Conservation (phyloP, 228 moss, liverwort and hornwort genomes). For the Sphagnum fallax region DNA sequence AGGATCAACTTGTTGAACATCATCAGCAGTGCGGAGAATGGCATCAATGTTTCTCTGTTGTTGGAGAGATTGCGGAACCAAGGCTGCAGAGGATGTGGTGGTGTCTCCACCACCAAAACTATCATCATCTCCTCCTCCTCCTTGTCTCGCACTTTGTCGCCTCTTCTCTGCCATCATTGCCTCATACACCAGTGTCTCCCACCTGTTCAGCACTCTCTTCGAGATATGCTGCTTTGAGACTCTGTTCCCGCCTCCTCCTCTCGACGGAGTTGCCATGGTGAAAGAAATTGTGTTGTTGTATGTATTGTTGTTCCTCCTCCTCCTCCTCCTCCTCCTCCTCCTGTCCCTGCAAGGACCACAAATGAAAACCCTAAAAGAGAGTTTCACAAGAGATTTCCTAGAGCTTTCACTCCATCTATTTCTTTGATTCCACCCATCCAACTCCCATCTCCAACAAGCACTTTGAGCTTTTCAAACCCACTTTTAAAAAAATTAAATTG, state of each 20-base stretch:
- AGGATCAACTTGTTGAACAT: slow-evolving; percentile 53
- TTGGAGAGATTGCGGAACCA: slow-evolving; percentile 76
- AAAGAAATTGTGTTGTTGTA: too few relatives aligned
- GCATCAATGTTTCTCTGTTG: slow-evolving; percentile 76
- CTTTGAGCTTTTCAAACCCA: too few relatives aligned
- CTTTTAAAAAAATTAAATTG: too few relatives aligned
- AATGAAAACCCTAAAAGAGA: too few relatives aligned
- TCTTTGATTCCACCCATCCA: too few relatives aligned
- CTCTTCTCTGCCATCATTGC: slow-evolving; percentile 14
- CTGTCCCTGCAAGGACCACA: too few relatives aligned
- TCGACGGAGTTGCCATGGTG: slow-evolving; percentile 31
- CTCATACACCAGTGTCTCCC: slow-evolving; percentile 21
- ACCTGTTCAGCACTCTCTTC: slow-evolving; percentile 7
- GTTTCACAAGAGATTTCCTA: too few relatives aligned
- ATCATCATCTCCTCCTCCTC: slow-evolving; percentile 8
- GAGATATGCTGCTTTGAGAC: not conserved
- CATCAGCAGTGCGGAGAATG: slow-evolving; percentile 83
- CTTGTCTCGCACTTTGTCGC: not conserved
- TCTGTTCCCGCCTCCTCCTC: slow-evolving; percentile 4
- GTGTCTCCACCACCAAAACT: slow-evolving; percentile 4
- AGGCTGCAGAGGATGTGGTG: not conserved
- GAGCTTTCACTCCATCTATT: too few relatives aligned
- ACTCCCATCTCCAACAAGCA: too few relatives aligned
- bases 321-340: too few relatives aligned
- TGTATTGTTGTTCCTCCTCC: too few relatives aligned